Evolutionary conservation across 225 moss, liverwort and hornwort genomes (phyloP), one percentile per base, ranked within the genome.

Genomic region (Pseudisothecium myosuroides): DNA sequence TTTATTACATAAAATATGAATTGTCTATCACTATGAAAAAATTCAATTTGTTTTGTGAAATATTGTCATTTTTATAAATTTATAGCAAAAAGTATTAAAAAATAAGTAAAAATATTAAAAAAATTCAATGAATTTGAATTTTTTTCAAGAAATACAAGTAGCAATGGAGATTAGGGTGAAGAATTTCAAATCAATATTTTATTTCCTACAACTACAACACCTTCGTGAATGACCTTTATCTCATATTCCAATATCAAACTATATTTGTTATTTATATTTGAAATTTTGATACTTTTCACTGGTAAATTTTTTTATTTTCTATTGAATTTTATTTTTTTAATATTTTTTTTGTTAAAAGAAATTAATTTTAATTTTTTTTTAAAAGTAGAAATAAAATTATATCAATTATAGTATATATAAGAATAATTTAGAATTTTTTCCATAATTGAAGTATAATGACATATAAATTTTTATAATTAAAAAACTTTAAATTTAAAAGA

Each of bases 111-210:
- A 15, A 14, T 41, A 9, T 26, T 41, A 41, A 39, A 71, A 41
- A 0, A 41, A 15, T 39, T 1, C 5, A 72, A 43, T 15, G 0
- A 15, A 2, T 69, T 69, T 8, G 5, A 16, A 41, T 0, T 23
- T 14, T 8, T 71, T 41, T 26, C 15, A 71, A 41, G 16, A 43
- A 43, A 43, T 72, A 43, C 16, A 15, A 27, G 1, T 72, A 72
- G 2, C 4, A 72, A 27, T 41, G 9, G 41, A 27, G 0, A 27
- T 26, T 41, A n/a, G 22, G 12, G 7, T 68, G 3, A 68, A 68
- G 3, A 7, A 12, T 5, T n/a, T 69, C 23, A 2, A 69, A 23
- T 69, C 4, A 0, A 4, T 8, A 14, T 43, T 72, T 71, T 41
- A 41, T 24, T 43, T 43, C 15, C 27, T 43, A 41, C 7, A 72